Conservation (phyloP, 2,329 filamentous ascomycete species). For the Thelonectria olida region DNA sequence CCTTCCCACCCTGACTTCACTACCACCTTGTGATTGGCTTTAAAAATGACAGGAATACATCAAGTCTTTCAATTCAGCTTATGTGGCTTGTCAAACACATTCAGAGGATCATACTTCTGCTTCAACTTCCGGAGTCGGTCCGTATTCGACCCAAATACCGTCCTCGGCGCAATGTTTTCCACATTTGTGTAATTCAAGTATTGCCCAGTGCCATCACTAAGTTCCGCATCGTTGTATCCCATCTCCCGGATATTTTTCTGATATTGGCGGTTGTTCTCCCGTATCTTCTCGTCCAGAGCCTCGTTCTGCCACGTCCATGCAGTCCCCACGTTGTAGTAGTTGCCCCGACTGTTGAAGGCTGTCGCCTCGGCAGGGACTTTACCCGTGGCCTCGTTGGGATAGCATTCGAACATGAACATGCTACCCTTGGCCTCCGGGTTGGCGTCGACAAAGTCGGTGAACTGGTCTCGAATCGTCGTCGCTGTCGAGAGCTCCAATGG, state of each 20-base stretch:
- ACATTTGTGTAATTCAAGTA: slow-evolving; percentile 17
- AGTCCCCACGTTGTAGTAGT: slow-evolving; percentile 35
- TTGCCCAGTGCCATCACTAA: slow-evolving; percentile 12
- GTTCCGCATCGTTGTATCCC: slow-evolving; percentile 32
- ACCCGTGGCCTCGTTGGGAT: slow-evolving; percentile 23
- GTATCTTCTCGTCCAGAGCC: slow-evolving; percentile 27
- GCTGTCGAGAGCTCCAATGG: slow-evolving; percentile 45
- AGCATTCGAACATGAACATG: slow-evolving; percentile 31
- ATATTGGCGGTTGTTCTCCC: slow-evolving; percentile 33
- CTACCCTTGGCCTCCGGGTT: slow-evolving; percentile 25
- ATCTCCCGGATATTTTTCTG: slow-evolving; percentile 29
- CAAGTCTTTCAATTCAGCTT: slow-evolving; percentile 1
- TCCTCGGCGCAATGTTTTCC: slow-evolving; percentile 6
- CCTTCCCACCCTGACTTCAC: too few species aligned
- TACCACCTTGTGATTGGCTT: too few species aligned
- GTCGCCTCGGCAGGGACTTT: slow-evolving; percentile 30
- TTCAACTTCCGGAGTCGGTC: slow-evolving; percentile 6
- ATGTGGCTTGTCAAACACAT: slow-evolving; percentile 14
- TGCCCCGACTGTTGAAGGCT: slow-evolving; percentile 36
- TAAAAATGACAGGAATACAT: too few species aligned
- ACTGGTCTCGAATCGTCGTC: slow-evolving; percentile 28
- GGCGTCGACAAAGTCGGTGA: slow-evolving; percentile 26
- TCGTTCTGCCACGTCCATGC: slow-evolving; percentile 29
- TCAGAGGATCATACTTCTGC: slow-evolving; percentile 12
- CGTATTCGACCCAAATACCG: slow-evolving; percentile 9